Evolutionary conservation across 352 stramenopile species (phyloP), one percentile per base, ranked within the genome.

Genomic region (Pythium coloratum): DNA sequence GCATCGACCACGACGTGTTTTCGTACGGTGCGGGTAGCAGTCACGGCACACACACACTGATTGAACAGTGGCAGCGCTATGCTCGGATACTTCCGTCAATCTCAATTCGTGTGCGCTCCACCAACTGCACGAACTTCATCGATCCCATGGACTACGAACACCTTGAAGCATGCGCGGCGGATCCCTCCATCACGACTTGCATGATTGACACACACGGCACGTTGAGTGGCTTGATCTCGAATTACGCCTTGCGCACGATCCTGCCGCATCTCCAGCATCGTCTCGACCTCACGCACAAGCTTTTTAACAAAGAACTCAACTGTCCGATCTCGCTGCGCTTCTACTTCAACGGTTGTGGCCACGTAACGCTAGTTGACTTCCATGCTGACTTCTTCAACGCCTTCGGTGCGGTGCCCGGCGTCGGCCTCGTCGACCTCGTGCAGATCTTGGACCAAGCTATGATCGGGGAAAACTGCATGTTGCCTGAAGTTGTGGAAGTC

Each of bases 31-130:
- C 42, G 1, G 26, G 18, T 18, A 36, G 2, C 13, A 49, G 16
- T 12, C 13, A 53, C 13, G 49, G 55, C 14, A 40, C 58, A 10
- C 33, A 59, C 1, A 56, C 28, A 12, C 54, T 59, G 18, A 28
- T 70, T 6, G 18, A 70, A 44, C 63, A 70, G n/a, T 70, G 63
- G 63, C 63, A 55, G 16, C 63, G 54, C 20, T 70, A 70, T 26
- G 60, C 47, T n/a, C 55, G 55, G 34, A 64, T 60, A 24, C 58
- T 70, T 14, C 55, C 55, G 10, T 59, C 47, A 10, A 59, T 70
- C 32, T 34, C 46, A 20, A 64, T 70, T 9, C 49, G 34, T 6
- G 38, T 59, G 8, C 56, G n/a, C 6, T 24, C 55, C 16, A 70
- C 56, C 42, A 59, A 30, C 36, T 38, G 24, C 26, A 38, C 24